phyloP scores from a whole-genome alignment of 208 protist genomes.

The Zelonia costaricensis region DNA sequence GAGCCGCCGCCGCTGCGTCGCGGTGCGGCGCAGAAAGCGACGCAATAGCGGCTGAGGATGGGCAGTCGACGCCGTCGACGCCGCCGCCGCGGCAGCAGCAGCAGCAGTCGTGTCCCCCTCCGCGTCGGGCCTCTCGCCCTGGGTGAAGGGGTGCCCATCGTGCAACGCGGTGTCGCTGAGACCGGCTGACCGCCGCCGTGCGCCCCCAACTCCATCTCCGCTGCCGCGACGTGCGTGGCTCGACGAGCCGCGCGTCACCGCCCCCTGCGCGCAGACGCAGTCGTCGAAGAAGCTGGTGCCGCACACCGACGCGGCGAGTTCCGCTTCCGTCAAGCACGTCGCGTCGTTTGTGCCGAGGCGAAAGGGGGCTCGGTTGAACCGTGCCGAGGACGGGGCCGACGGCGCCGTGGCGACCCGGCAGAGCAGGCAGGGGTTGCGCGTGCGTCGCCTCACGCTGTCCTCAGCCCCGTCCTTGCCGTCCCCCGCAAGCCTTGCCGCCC shows the following conservation, averaged over 20 bases:
- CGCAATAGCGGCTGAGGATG: too few relatives aligned
- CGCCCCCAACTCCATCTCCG: too few relatives aligned
- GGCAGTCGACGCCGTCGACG: too few relatives aligned
- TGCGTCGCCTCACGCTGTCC: too few relatives aligned
- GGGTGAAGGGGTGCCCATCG: too few relatives aligned
- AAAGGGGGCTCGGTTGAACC: constrained; percentile 1
- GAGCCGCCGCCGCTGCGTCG: constrained; percentile 12
- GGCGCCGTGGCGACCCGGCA: constrained; percentile 3
- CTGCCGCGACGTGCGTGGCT: too few relatives aligned
- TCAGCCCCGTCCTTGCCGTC: neutral
- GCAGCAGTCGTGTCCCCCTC: neutral
- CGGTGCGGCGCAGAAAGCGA: constrained; percentile 25
- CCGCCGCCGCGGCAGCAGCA: neutral
- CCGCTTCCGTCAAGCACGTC: constrained; percentile 1
- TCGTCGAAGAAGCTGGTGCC: too few relatives aligned
- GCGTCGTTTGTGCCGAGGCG: constrained; percentile 20
- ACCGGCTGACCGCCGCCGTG: too few relatives aligned
- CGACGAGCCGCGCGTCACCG: too few relatives aligned
- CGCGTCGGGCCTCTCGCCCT: too few relatives aligned
- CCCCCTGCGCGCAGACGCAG: too few relatives aligned
- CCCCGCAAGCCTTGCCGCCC: neutral
- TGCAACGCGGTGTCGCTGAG: neutral
- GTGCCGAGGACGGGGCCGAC: neutral
- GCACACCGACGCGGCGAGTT: constrained; percentile 6
- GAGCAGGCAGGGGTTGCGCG: constrained; percentile 27